Percentiles rank a stretch among this genome's conserved stretches.
phyloP scores from a whole-genome alignment of 441 rosid genomes.

The Populus hybrid region DNA sequence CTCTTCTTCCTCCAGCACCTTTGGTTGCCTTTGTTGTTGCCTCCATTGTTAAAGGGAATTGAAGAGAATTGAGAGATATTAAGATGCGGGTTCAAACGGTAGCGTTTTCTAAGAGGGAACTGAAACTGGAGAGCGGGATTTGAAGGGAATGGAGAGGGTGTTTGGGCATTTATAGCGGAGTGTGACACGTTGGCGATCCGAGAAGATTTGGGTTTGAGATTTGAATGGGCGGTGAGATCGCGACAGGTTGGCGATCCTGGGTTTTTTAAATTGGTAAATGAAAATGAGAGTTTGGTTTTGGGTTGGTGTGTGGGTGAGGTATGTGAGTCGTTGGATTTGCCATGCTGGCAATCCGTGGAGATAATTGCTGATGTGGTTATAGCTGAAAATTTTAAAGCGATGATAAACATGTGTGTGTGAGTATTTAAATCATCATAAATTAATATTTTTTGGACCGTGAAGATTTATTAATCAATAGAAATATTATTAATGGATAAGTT shows the following conservation, averaged over 20 bases:
- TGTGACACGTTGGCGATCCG: slow-evolving; percentile 27
- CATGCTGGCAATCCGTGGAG: neutral
- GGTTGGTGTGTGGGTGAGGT: too few relatives aligned
- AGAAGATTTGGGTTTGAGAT: neutral
- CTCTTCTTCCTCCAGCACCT: slow-evolving; percentile 58
- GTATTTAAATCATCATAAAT: too few relatives aligned
- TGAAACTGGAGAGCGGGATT: neutral
- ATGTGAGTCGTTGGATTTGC: slow-evolving; percentile 2
- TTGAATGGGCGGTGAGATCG: neutral
- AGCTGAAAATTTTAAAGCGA: neutral
- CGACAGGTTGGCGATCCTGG: slow-evolving; percentile 4
- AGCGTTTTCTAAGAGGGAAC: neutral
- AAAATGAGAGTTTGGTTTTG: neutral
- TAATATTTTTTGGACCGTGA: neutral
- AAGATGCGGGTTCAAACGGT: neutral
- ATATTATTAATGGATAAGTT: too few relatives aligned
- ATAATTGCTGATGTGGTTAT: neutral
- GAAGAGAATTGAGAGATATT: neutral
- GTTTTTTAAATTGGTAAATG: neutral
- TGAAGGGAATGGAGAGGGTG: neutral
- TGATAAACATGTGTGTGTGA: neutral
- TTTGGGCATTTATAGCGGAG: neutral
- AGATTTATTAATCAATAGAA: neutral
- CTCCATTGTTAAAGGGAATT: slow-evolving; percentile 22
- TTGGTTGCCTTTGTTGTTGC: slow-evolving; percentile 42